Evolutionary conservation across 805 yeast genomes (phyloP).

Genomic region (Peterozyma xylosa): DNA sequence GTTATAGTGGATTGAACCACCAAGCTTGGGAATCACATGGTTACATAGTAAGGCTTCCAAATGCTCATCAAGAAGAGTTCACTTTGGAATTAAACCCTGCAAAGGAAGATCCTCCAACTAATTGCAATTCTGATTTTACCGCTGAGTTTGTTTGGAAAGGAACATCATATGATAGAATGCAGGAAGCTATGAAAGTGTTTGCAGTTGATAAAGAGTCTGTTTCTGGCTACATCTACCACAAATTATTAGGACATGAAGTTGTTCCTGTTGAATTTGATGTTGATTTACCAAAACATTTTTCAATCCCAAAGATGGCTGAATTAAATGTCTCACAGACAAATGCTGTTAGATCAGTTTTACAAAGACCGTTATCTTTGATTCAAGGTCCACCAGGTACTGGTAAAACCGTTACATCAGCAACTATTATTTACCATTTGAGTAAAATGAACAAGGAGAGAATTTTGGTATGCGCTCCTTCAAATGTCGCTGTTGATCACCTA

Average conservation of each 20-base stretch:
- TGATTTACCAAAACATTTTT: constrained; percentile 51
- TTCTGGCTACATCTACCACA: constrained; percentile 68
- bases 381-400: constrained; percentile 99
- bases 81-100: constrained; percentile 57
- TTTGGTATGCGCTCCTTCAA: constrained; percentile 91
- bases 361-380: constrained; percentile 68
- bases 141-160: constrained; percentile 91
- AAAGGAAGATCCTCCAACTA: constrained; percentile 46
- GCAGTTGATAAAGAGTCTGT: constrained; percentile 66
- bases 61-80: constrained; percentile 55
- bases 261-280: constrained; percentile 54
- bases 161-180: constrained; percentile 77
- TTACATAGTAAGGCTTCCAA: constrained; percentile 64
- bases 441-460: constrained; percentile 56
- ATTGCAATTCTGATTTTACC: constrained; percentile 58
- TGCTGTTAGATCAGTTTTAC: constrained; percentile 66
- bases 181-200: constrained; percentile 61
- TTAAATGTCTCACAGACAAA: constrained; percentile 72
- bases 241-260: constrained; percentile 74
- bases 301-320: constrained; percentile 60
- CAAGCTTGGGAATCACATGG: constrained; percentile 72
- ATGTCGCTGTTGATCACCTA: constrained; percentile 90
- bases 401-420: constrained; percentile 88
- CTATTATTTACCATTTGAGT: constrained; percentile 71
- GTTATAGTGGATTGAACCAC: constrained; percentile 48